Evolutionary conservation across 2,329 filamentous ascomycete genomes (phyloP).

Genomic region (Sclerotinia glacialis): DNA sequence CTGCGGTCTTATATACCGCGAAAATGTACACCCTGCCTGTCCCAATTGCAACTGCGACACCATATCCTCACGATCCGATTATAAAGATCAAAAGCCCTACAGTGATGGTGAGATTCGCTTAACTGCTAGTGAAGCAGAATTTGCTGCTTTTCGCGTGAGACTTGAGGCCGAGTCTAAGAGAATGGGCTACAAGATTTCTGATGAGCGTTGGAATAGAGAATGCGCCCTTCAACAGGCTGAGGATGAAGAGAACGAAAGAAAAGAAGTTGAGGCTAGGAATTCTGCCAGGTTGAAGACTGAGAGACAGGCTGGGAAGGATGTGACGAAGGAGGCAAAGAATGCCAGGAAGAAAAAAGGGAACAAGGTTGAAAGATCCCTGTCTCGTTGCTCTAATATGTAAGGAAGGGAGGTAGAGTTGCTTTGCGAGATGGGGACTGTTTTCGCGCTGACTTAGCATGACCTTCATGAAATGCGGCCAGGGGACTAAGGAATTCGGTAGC

Average conservation of each 20-base stretch:
- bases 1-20: background rate
- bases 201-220: conserved; percentile 5
- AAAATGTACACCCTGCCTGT: background rate
- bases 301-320: rapidly evolving
- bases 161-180: background rate
- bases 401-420: background rate
- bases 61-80: background rate
- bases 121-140: background rate
- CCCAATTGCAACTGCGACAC: background rate
- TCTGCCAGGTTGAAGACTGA: too few species aligned
- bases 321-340: background rate
- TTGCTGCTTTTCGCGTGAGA: background rate
- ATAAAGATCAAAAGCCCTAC: too few species aligned
- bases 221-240: background rate
- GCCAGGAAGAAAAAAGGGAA: too few species aligned
- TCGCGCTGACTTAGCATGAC: background rate
- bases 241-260: background rate
- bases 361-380: background rate
- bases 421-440: background rate
- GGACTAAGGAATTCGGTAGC: background rate
- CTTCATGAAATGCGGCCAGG: background rate
- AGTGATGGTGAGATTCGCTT: background rate
- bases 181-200: background rate
- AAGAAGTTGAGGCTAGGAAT: background rate
- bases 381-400: background rate